These are phyloP conservation scores for Citrus medica DNA, from an alignment of 345 rosid genomes.

Conservation along the genomic window DNA sequence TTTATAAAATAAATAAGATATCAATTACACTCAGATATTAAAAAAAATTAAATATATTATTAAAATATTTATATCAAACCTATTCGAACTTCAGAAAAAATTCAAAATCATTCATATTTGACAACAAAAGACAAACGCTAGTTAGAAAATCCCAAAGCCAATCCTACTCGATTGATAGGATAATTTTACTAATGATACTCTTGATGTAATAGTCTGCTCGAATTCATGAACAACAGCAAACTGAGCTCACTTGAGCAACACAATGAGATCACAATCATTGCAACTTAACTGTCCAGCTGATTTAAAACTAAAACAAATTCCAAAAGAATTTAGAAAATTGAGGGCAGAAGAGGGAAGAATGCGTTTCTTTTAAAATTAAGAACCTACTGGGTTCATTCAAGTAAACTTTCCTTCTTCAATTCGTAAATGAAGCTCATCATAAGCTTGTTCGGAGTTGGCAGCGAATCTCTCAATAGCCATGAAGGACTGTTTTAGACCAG, in stretches of 20 bases:
- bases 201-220: background rate
- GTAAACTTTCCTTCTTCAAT: slow-evolving; percentile 14
- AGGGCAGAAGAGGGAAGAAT: background rate
- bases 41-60: no score
- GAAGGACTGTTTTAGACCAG: slow-evolving; percentile 33
- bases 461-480: slow-evolving; percentile 42
- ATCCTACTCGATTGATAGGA: background rate
- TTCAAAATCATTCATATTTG: no score
- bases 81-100: no score
- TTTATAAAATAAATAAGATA: no score
- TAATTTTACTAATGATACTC: background rate
- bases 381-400: background rate
- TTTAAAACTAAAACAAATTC: background rate
- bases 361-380: slow-evolving; percentile 1
- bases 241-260: background rate
- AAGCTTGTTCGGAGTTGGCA: slow-evolving; percentile 18
- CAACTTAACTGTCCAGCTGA: background rate
- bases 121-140: no score
- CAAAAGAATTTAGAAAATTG: background rate
- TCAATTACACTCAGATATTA: no score
- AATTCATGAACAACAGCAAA: background rate
- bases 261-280: background rate
- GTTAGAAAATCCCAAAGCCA: background rate
- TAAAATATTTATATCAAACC: no score
- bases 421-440: slow-evolving; percentile 26